Evolutionary conservation across 2,329 filamentous ascomycete genomes (phyloP), one percentile per base, ranked within the genome.

Genomic region (Myotisia sp.): DNA sequence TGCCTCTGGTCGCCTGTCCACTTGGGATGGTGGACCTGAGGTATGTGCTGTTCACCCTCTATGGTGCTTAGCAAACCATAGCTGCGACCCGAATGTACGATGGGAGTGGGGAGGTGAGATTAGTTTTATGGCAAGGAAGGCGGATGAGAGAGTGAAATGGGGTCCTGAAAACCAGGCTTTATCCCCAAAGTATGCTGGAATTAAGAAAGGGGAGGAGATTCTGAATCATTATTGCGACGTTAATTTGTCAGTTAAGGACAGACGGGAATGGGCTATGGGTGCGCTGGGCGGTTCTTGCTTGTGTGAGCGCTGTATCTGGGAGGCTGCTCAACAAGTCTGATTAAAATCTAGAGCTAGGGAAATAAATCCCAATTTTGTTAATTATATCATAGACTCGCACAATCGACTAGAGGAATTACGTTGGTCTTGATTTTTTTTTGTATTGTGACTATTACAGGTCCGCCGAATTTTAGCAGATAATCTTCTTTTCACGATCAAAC

Each of bases 31-130:
- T 3, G 74, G 82, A 6, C 87, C 90, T 0, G 90, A 95, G 48
- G 79, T 93, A 3, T 84, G 83, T 18, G 87, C 87, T 18, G 86
- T 95, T 18, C 86, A 95, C 59, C 85, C 87, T 2, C 74, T 92
- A 46, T 98, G 90, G 85, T 95, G 86, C 58, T 67, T 95, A 19
- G 86, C 87, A 18, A 98, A 98, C 50, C 90, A 98, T 54, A 84
- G 85, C 54, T 98, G 90, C 58, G 76, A 93, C 52, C 90, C 90
- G 6, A 94, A 93, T 54, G 85, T 95, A 24, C 72, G 72, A 3
- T 98, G 90, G 90, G 82, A 92, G 49, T 94, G 86, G 83, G 76
- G 79, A 31, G 54, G 52, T 3, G 55, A 60, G 44, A 59, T 60
- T 36, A 56, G 51, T 3, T 58, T 59, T 45, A 45, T 51, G 12